Base-by-base conservation (phyloP, 352 stramenopile species). In the Globisporangium ultimum region DNA sequence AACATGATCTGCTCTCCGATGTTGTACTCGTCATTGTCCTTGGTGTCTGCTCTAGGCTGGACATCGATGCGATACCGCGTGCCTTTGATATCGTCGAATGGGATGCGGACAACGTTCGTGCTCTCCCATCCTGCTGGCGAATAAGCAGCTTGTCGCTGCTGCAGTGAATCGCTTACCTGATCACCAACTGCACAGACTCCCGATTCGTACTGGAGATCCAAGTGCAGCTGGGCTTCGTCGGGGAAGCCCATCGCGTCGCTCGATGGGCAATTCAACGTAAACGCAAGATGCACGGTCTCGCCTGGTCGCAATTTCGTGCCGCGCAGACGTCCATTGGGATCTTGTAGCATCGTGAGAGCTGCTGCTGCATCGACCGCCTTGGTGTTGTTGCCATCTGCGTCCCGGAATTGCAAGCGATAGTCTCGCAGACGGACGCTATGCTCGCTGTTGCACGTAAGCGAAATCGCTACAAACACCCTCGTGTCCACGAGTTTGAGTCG, bases 1-100 rank as follows among this genome's bases (percentile, higher is more conserved):
- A 91, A 91, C 1, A 63, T 67, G 24, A 88, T 61, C 46, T 84
- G 68, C 0, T 91, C 77, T 9, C 51, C 70, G 2, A 59, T 45
- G 43, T 53, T 55, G n/a, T 64, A 49, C 32, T 74, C 68, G 24
- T 41, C 52, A 49, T 17, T 48, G 46, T 3, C 22, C 12, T 2
- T 58, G 18, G 24, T 65, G 50, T n/a, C 67, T 20, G 4, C 24
- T 48, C 60, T 65, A 42, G 72, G 70, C 2, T 69, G 22, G 2
- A 87, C 68, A 17, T 85, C 68, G 20, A 87, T 74, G 34, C 62
- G 64, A 48, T 82, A 87, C 21, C 55, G 53, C 5, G 63, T 57
- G 5, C 74, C 77, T 48, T 61, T 15, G 10, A 84, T 52, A 5
- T 42, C 47, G 1, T 60, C 49, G 11, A 85, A 47, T 0, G 70